Percentiles rank a stretch among this genome's conserved stretches.
phyloP scores from a whole-genome alignment of 2,329 filamentous ascomycete species.

The Ciborinia camelliae region DNA sequence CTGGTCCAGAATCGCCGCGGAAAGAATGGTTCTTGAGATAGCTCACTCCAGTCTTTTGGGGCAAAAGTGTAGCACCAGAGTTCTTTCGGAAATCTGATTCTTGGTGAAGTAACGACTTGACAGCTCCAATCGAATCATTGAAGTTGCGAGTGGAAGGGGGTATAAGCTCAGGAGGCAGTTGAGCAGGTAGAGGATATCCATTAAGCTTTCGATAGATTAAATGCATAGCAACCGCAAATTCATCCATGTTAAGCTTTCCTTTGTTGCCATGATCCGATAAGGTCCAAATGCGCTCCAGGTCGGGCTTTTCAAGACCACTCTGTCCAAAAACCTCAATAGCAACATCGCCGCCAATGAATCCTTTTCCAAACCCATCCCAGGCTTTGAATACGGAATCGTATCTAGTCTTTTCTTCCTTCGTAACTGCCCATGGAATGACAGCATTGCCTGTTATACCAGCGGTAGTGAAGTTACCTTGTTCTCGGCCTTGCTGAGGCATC shows the following conservation, averaged over 20 bases:
- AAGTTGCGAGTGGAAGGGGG: slow-evolving; percentile 93
- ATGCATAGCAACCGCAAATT: slow-evolving; percentile 98
- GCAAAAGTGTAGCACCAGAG: slow-evolving; percentile 83
- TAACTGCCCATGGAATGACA: slow-evolving; percentile 96
- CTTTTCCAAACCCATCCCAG: slow-evolving; percentile 93
- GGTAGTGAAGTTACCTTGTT: slow-evolving; percentile 77
- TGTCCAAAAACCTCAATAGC: slow-evolving; percentile 97
- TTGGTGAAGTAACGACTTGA: slow-evolving; percentile 84
- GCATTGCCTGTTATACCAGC: slow-evolving; percentile 88
- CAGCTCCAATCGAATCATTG: slow-evolving; percentile 85
- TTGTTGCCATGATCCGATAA: slow-evolving; percentile 91
- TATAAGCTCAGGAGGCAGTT: slow-evolving; percentile 85
- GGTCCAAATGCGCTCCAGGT: slow-evolving; percentile 92
- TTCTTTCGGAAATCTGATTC: slow-evolving; percentile 89
- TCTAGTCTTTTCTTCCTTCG: slow-evolving; percentile 95
- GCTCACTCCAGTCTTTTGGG: slow-evolving; percentile 96
- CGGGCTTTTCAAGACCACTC: slow-evolving; percentile 85
- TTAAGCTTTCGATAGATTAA: slow-evolving; percentile 97
- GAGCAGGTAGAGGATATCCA: slow-evolving; percentile 85
- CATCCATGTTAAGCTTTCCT: slow-evolving; percentile 89
- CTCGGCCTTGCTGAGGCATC: slow-evolving; percentile 95
- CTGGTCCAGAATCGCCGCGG: slow-evolving; percentile 58
- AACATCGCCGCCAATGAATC: slow-evolving; percentile 85
- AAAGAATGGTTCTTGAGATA: slow-evolving; percentile 97
- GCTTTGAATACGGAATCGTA: slow-evolving; percentile 94